phyloP scores from a whole-genome alignment of 495 filamentous ascomycete genomes.

The Penicillium psychrofluorescens region DNA sequence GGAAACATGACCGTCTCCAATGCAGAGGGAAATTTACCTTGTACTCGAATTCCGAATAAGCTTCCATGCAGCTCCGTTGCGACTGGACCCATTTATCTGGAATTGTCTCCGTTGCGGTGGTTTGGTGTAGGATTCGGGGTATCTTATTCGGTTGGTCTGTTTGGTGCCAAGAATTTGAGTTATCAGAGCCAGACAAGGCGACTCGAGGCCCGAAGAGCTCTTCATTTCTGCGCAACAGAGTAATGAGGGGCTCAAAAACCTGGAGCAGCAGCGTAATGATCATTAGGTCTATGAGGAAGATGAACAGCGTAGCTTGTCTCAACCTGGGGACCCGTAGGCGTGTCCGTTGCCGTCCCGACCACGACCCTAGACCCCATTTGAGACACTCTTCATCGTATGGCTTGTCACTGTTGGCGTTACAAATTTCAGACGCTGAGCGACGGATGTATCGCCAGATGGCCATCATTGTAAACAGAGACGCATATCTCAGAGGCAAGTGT shows the following conservation, averaged over 20 bases:
- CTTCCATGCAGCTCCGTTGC: conserved; percentile 4
- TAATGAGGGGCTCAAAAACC: background rate
- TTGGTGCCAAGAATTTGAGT: background rate
- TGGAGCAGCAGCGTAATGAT: background rate
- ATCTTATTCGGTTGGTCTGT: background rate
- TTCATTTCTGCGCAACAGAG: background rate
- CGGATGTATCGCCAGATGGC: no score
- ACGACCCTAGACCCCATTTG: no score
- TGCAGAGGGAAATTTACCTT: background rate
- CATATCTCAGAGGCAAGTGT: no score
- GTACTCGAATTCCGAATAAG: conserved; percentile 8
- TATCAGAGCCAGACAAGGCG: background rate
- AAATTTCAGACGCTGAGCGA: no score
- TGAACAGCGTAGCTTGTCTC: no score
- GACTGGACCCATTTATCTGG: conserved; percentile 5
- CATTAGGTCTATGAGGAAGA: conserved; percentile 10
- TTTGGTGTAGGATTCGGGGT: conserved; percentile 6
- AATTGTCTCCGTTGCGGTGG: conserved; percentile 1
- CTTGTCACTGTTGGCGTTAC: no score
- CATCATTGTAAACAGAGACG: no score
- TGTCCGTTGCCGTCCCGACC: no score
- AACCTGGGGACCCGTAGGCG: no score
- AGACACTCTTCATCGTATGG: no score
- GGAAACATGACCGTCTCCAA: no score
- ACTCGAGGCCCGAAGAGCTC: background rate